Conservation (phyloP, 345 rosid genomes). For the Psidium guajava region DNA sequence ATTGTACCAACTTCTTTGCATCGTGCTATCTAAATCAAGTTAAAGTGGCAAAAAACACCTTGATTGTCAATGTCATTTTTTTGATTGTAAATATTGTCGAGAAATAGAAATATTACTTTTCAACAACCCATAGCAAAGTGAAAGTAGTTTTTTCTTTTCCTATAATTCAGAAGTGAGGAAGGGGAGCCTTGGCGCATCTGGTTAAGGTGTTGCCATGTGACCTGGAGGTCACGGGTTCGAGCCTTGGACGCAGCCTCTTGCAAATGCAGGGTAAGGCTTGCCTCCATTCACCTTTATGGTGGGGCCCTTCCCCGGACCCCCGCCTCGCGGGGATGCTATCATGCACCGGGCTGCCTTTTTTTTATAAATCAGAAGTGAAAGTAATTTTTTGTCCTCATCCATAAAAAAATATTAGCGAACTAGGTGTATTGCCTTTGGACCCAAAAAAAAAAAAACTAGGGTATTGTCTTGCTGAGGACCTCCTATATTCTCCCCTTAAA, state of each 20-base stretch:
- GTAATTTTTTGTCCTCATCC: background rate
- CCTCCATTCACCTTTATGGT: too few relatives aligned
- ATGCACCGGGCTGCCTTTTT: too few relatives aligned
- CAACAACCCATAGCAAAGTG: background rate
- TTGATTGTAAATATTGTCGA: background rate
- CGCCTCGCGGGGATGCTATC: too few relatives aligned
- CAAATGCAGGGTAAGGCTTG: too few relatives aligned
- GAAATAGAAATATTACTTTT: background rate
- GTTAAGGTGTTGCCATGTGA: too few relatives aligned
- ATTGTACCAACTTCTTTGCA: background rate
- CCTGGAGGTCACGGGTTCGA: too few relatives aligned
- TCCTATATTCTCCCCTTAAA: conserved; percentile 4
- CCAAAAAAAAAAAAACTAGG: too few relatives aligned
- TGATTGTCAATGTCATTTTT: background rate
- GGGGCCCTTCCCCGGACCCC: too few relatives aligned
- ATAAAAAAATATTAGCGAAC: background rate
- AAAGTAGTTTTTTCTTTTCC: background rate
- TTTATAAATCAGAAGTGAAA: too few relatives aligned
- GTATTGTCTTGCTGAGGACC: background rate
- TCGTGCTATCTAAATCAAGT: conserved; percentile 4
- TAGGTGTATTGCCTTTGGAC: background rate
- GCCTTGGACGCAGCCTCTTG: too few relatives aligned
- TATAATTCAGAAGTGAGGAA: background rate
- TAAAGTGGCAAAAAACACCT: background rate
- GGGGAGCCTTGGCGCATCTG: too few relatives aligned